Evolutionary conservation across 768 basidiomycete genomes (phyloP).

Genomic region (Cytidiella melzeri): DNA sequence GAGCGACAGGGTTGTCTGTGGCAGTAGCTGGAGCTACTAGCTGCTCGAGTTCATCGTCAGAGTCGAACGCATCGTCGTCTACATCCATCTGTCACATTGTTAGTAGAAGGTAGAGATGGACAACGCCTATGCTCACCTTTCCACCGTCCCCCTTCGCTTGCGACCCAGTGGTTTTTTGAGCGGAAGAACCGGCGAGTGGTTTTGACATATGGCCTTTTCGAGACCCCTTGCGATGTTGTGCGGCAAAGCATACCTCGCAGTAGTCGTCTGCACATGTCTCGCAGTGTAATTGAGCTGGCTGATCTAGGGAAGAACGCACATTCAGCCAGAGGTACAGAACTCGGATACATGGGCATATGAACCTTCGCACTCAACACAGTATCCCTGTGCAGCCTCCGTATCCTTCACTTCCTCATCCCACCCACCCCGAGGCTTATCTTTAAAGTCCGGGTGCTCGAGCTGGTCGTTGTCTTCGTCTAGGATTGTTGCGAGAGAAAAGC

Average conservation of each 20-base stretch:
- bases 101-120: too few relatives aligned
- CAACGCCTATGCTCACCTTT: too few relatives aligned
- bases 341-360: slow-evolving; percentile 14
- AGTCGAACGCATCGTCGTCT: slow-evolving; percentile 29
- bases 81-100: slow-evolving; percentile 29
- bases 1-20: slow-evolving; percentile 24
- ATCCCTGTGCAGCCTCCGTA: slow-evolving; percentile 50
- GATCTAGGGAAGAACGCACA: slow-evolving; percentile 47
- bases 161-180: slow-evolving; percentile 7
- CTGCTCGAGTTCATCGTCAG: slow-evolving; percentile 32
- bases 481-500: slow-evolving; percentile 63
- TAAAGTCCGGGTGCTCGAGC: slow-evolving; percentile 49
- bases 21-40: slow-evolving; percentile 6
- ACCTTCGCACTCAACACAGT: slow-evolving; percentile 88
- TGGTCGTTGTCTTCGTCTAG: slow-evolving; percentile 56
- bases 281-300: slow-evolving; percentile 72
- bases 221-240: slow-evolving; percentile 79
- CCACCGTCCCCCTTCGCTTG: not conserved
- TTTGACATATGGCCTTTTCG: slow-evolving; percentile 58
- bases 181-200: slow-evolving; percentile 29
- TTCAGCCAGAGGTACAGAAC: not conserved
- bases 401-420: slow-evolving; percentile 62
- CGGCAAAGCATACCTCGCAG: slow-evolving; percentile 82
- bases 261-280: slow-evolving; percentile 67
- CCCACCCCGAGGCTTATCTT: slow-evolving; percentile 37